phyloP scores from a whole-genome alignment of 345 rosid genomes.

The Salix suchowensis region DNA sequence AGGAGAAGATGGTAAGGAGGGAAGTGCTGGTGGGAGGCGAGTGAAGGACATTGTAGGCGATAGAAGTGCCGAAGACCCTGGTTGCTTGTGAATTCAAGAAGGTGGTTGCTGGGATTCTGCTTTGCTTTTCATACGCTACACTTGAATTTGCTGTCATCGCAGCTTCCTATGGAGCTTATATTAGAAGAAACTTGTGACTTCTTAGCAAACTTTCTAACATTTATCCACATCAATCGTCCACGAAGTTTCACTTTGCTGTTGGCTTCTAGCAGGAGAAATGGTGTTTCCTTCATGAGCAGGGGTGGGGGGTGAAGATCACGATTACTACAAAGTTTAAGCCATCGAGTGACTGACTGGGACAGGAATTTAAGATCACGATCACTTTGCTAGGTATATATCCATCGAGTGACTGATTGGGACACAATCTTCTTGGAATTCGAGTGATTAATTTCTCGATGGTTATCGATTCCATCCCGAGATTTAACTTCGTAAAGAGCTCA shows the following conservation, averaged over 20 bases:
- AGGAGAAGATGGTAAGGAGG: neutral
- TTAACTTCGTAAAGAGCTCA: too few relatives aligned
- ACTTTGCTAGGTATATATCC: too few relatives aligned
- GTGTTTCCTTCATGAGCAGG: neutral
- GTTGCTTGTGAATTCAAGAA: neutral
- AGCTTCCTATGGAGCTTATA: neutral
- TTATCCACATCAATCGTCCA: neutral
- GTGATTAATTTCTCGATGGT: neutral
- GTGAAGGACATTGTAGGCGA: neutral
- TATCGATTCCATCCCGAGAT: too few relatives aligned
- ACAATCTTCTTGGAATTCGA: neutral
- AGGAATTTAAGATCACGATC: neutral
- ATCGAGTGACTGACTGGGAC: neutral
- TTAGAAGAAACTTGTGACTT: neutral
- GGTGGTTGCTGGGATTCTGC: neutral
- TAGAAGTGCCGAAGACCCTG: neutral
- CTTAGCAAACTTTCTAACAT: neutral
- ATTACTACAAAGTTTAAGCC: neutral
- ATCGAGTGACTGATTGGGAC: neutral
- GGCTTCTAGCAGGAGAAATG: neutral
- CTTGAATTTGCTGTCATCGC: neutral
- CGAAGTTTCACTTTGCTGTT: neutral
- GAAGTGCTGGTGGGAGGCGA: neutral
- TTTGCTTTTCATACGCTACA: neutral
- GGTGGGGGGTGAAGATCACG: neutral